Evolutionary conservation across 2,329 filamentous ascomycete genomes (phyloP), one percentile per base, ranked within the genome.

Genomic region (Volutella citrinella): DNA sequence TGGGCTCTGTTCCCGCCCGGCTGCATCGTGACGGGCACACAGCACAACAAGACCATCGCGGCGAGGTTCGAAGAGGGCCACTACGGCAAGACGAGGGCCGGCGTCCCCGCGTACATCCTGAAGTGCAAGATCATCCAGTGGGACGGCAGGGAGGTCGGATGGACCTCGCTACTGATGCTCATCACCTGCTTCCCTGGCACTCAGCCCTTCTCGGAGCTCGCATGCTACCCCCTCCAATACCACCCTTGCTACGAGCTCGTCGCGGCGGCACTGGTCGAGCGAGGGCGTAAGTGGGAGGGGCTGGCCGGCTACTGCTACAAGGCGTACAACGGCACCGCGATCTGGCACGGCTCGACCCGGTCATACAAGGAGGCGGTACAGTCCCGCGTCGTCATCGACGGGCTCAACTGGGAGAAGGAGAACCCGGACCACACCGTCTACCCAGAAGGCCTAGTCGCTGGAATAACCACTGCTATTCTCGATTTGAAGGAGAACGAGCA

Each of bases 1-100:
- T 76, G 71, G 72, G 69, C 69, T n/a, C 64, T 77, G 18, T 74
- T 76, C 48, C 63, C 65, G 31, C 73, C 72, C 0, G 69, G 67
- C 1, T 59, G 55, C 27, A 56, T 59, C 6, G 48, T 74, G 3
- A 61, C 65, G 31, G 59, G 64, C 1, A 49, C 55, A 7, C 55
- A 63, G 40, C 59, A 63, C 33, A 67, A 62, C 8, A 63, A 60
- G 10, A 54, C 61, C 5, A 61, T 60, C 5, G 64, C 63, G 10
- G 63, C 63, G 26, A 57, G 61, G 42, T 64, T 70, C 13, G 44
- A 55, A 7, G 49, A 59, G 32, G 57, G 60, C 2, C 50, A 61
- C 31, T 68, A 67, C 42, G 56, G 46, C 33, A 48, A 56, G 30
- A 66, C 57, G 13, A 47, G 52, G 4, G 65, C 62, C 20, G 65